Evolutionary conservation across 768 basidiomycete genomes (phyloP), one percentile per base, ranked within the genome.

Genomic region (Melanogaster broomeanus): DNA sequence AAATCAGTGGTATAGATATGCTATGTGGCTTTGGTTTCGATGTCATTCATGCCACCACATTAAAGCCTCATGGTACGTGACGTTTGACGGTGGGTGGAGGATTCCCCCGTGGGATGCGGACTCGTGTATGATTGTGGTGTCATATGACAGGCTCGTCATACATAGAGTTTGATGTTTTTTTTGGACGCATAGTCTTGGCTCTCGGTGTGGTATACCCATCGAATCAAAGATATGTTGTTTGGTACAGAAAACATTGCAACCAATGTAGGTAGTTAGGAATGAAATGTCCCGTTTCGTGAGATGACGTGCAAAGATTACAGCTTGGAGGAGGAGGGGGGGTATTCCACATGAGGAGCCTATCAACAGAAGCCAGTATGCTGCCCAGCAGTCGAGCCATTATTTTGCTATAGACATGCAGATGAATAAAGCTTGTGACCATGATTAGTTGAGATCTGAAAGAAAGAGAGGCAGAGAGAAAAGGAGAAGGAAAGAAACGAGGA

Each of bases 241-340:
- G n/a, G n/a, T n/a, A n/a, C n/a, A n/a, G n/a, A 35, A 3, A 34
- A 11, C 16, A 34, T 34, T 34, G 33, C 25, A 27, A 8, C 25
- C 25, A 43, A 44, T n/a, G n/a, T n/a, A n/a, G n/a, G n/a, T n/a
- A 3, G 9, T 21, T 6, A 3, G 6, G 2, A 37, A n/a, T n/a
- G n/a, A 28, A 44, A 31, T 12, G 21, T 27, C 11, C 28, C 19
- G n/a, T 43, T 46, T 38, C 24, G 44, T 51, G 49, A 48, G 43
- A 43, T 31, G 9, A 38, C 30, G 51, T 61, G 54, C 52, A 52
- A 43, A 39, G 30, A 50, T 30, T 64, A 64, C 61, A 65, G 52
- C 47, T 52, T 63, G 55, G 47, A 27, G n/a, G n/a, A n/a, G n/a
- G 31, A 59, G 56, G 28, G 57, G 61, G 52, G 49, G 53, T 61